These are phyloP conservation scores for Suhomyces chickasaworum DNA, from an alignment of 1,139 yeast species.

Conservation along the genomic window DNA sequence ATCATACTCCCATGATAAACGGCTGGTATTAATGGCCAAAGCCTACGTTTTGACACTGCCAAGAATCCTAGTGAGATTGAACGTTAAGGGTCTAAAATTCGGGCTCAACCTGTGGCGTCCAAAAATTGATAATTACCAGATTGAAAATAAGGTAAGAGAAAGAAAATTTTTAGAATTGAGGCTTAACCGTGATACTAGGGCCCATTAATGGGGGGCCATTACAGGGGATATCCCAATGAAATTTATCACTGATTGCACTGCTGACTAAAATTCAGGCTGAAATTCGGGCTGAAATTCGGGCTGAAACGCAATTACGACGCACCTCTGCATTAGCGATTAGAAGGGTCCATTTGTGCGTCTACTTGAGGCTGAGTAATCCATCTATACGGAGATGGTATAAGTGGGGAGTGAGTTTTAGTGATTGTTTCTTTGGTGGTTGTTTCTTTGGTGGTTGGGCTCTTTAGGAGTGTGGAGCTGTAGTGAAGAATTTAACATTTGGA, in stretches of 20 bases:
- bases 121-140: too few species aligned
- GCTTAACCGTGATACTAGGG: not conserved
- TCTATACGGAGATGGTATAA: not conserved
- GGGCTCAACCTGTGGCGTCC: constrained; percentile 3
- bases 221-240: not conserved
- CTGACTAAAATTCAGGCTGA: constrained; percentile 1
- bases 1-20: not conserved
- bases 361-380: constrained; percentile 1
- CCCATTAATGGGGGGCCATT: not conserved
- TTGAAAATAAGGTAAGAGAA: too few species aligned
- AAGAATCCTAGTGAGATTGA: not conserved
- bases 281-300: constrained; percentile 8
- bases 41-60: constrained; percentile 7
- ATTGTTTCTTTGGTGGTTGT: not conserved
- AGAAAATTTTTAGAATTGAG: too few species aligned
- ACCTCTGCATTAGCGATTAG: not conserved
- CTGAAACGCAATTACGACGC: constrained; percentile 2
- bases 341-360: not conserved
- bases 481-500: too few species aligned
- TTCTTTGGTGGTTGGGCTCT: too few species aligned
- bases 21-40: not conserved
- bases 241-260: not conserved
- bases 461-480: too few species aligned
- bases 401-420: too few species aligned
- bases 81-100: constrained; percentile 1